Conservation (phyloP, 495 filamentous ascomycete genomes). For the Hamigera avellanea region DNA sequence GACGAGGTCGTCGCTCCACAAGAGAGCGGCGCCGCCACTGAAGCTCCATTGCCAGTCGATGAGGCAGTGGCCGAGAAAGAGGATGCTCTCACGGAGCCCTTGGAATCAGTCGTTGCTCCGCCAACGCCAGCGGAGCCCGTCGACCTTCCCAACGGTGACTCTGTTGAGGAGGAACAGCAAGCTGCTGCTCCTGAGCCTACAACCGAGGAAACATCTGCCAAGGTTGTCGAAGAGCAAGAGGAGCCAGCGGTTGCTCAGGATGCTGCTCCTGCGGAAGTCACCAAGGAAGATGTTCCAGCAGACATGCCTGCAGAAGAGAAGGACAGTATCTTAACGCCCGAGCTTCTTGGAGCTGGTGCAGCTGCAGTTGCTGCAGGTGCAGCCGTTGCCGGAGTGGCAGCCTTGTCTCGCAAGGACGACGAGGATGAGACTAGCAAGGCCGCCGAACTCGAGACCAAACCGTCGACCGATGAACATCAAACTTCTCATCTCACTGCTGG, state of each 20-base stretch:
- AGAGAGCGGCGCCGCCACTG: background rate
- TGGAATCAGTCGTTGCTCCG: background rate
- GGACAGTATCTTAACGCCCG: conserved; percentile 12
- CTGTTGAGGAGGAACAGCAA: background rate
- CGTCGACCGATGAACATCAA: conserved; percentile 9
- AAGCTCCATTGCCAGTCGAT: background rate
- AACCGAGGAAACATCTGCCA: background rate
- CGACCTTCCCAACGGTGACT: background rate
- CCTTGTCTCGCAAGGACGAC: conserved; percentile 7
- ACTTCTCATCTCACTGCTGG: conserved; percentile 5
- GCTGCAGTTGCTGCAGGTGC: conserved; percentile 15
- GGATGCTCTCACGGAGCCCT: background rate
- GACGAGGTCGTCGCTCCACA: conserved; percentile 1
- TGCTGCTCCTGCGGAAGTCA: conserved; percentile 1
- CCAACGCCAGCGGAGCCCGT: background rate
- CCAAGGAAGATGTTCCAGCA: background rate
- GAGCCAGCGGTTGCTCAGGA: background rate
- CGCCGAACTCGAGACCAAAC: conserved; percentile 1
- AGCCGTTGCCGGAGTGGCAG: conserved; percentile 6
- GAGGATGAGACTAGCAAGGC: conserved; percentile 3
- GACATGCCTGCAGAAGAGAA: conserved; percentile 12
- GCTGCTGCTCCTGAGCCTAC: background rate
- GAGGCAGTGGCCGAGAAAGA: background rate
- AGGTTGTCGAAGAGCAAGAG: background rate
- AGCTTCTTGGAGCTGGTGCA: conserved; percentile 16